Conservation (phyloP, 2,329 filamentous ascomycete genomes). For the Alternaria tenuissima region DNA sequence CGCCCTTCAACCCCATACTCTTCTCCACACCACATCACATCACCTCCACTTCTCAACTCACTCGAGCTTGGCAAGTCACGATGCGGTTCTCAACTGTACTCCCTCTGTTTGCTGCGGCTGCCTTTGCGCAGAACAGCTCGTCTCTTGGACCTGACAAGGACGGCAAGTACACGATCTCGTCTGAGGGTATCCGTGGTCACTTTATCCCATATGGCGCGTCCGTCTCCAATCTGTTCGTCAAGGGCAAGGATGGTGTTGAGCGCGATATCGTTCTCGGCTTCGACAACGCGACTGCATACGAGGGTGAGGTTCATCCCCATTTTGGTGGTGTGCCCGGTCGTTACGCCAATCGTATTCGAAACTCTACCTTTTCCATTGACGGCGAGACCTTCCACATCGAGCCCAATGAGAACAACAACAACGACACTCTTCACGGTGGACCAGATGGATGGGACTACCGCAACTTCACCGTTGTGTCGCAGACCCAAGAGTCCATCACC, state of each 20-base stretch:
- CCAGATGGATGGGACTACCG: conserved; percentile 77
- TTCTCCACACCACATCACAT: conserved; percentile 25
- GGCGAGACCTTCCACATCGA: conserved; percentile 66
- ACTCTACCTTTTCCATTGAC: conserved; percentile 75
- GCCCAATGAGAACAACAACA: conserved; percentile 65
- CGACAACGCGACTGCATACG: conserved; percentile 78
- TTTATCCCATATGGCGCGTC: conserved; percentile 80
- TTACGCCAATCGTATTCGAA: conserved; percentile 83
- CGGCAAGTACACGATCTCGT: conserved; percentile 75
- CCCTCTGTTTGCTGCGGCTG: conserved; percentile 36
- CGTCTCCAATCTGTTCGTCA: conserved; percentile 74
- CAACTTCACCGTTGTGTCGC: conserved; percentile 78
- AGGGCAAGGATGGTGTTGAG: conserved; percentile 71
- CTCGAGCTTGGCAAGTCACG: conserved; percentile 28
- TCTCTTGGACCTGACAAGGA: conserved; percentile 47
- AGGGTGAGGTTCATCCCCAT: conserved; percentile 72
- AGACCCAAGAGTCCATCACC: conserved; percentile 73
- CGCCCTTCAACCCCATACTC: conserved; percentile 13
- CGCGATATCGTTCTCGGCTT: conserved; percentile 77
- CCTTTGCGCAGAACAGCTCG: conserved; percentile 36
- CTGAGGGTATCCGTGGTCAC: conserved; percentile 70
- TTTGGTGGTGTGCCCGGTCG: conserved; percentile 77
- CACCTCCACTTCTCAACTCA: conserved; percentile 26
- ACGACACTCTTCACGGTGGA: conserved; percentile 73
- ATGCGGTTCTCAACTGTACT: conserved; percentile 38